Evolutionary conservation across 2,329 filamentous ascomycete genomes (phyloP), one percentile per base, ranked within the genome.

Genomic region (Talaromyces sp.): DNA sequence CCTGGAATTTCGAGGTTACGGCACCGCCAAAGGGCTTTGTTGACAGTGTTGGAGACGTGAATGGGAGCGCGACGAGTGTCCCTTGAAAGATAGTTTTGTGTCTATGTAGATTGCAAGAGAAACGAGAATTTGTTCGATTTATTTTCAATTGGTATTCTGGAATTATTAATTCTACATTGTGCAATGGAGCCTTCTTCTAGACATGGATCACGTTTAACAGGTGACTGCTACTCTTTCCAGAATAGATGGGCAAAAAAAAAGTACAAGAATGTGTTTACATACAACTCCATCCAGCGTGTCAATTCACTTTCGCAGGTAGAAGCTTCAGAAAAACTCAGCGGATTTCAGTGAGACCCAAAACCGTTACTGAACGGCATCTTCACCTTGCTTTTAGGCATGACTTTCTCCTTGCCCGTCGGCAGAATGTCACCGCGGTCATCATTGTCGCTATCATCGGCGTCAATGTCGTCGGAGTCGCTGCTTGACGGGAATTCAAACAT

Each of bases 1-100:
- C 86, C 4, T 97, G 92, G 93, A 83, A 78, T 60, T 70, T 71
- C 34, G 71, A 72, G 44, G 75, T 81, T n/a, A 70, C 72, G 42
- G 65, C 67, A 27, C 72, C 72, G 2, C 73, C 73, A 0, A 61
- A 66, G 56, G 74, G 69, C n/a, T 76, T 70, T 70, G 61, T 68
- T 10, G 60, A 54, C 34, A 53, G 47, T 16, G 55, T 18, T 50
- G 47, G 60, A 31, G 42, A 63, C 14, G 51, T 61, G 10, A 64
- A 59, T 47, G 50, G 27, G 5, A 31, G 64, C 18, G 69, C 66
- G 30, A 67, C 68, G 6, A 72, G 70, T 65, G 67, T 73, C 30
- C 71, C 71, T 31, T 75, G 50, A 67, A 31, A 36, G 7, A 34
- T 9, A 4, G 9, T 9, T 4, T 31, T 4, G 31, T 7, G 31